phyloP scores from a whole-genome alignment of 495 filamentous ascomycete genomes.

The Podospora pseudocomata region DNA sequence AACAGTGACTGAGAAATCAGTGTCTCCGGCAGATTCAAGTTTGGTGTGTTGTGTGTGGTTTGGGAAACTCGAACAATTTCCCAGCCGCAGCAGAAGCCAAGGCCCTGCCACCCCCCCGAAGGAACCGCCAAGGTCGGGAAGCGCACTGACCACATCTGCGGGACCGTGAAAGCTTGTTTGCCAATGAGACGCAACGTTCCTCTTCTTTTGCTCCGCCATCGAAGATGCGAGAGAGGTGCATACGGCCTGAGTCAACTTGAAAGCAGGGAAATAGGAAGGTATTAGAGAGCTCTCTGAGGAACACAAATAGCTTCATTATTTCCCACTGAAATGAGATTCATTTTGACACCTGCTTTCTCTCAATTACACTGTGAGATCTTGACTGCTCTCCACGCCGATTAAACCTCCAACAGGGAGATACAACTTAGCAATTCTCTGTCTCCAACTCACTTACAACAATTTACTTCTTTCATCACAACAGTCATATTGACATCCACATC shows the following conservation, averaged over 20 bases:
- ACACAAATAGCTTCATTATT: neutral
- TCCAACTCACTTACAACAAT: constrained; percentile 1
- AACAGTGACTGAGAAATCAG: neutral
- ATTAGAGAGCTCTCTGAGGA: neutral
- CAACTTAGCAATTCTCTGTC: neutral
- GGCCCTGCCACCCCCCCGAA: neutral
- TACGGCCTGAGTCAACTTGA: constrained; percentile 27
- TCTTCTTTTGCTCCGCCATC: constrained; percentile 1
- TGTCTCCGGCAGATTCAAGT: neutral
- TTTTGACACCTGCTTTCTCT: neutral
- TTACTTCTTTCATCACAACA: neutral
- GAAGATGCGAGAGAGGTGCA: constrained; percentile 1
- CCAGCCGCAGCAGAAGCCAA: neutral
- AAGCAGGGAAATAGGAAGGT: constrained; percentile 5
- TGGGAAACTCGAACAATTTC: neutral
- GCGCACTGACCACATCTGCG: neutral
- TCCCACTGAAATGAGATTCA: neutral
- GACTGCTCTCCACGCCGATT: neutral
- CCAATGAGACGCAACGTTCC: constrained; percentile 2
- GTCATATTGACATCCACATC: neutral
- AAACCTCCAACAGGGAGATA: neutral
- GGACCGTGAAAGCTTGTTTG: neutral
- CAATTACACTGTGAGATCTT: neutral
- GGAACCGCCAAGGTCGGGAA: neutral
- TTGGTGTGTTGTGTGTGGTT: neutral